Evolutionary conservation across 2,329 filamentous ascomycete species (phyloP).

Genomic region (Fusarium sp.): DNA sequence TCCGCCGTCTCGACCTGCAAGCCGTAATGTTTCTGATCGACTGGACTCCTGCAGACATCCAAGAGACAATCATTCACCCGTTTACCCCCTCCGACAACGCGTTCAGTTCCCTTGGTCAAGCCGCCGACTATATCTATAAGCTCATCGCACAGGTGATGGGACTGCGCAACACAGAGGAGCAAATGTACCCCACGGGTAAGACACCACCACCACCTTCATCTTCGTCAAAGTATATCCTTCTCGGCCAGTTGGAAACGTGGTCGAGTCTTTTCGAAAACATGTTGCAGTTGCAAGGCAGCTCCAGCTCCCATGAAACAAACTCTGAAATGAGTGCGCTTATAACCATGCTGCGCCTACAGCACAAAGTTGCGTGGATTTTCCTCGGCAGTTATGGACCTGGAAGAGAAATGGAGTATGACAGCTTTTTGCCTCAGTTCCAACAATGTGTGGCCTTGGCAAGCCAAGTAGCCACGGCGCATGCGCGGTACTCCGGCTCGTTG

Average conservation of each 20-base stretch:
- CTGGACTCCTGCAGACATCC: background rate
- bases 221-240: background rate
- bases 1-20: background rate
- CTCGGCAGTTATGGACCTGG: background rate
- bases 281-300: background rate
- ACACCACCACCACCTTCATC: too few relatives aligned
- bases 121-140: background rate
- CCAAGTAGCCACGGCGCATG: background rate
- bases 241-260: background rate
- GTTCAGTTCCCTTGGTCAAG: background rate
- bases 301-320: background rate
- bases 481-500: background rate
- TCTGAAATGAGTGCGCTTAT: background rate
- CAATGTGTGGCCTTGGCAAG: background rate
- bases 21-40: background rate
- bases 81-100: background rate
- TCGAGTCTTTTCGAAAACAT: background rate
- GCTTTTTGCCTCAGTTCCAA: background rate
- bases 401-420: constrained; percentile 2
- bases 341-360: background rate
- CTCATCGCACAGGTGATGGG: background rate
- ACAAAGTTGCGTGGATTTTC: background rate
- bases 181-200: background rate
- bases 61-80: background rate
- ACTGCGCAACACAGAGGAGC: background rate